Base-by-base conservation (phyloP, 2,329 filamentous ascomycete species). In the Scorias spongiosa region DNA sequence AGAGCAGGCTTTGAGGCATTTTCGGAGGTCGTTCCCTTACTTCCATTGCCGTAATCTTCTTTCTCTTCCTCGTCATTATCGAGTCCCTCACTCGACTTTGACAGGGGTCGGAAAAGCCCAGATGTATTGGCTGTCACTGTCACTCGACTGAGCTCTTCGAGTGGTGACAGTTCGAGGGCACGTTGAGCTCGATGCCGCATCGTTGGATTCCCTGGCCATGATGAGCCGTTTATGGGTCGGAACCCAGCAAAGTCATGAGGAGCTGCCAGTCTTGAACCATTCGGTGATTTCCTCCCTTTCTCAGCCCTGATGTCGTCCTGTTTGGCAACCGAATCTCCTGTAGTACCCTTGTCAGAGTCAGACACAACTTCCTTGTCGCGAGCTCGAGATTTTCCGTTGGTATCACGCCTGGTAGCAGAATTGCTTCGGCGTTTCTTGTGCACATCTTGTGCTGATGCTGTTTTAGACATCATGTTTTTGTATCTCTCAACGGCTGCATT, bases 141-240 rank as follows among this genome's bases (percentile, higher is more conserved):
- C 20, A 26, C 7, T 7, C 20, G 20, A 26, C 20, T 26, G 7
- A 7, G 20, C 20, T 26, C 20, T 26, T 26, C 20, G 20, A 26
- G 20, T 26, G 20, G 20, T 26, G 20, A 26, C 20, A 26, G 20
- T 26, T 26, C 20, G 20, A 55, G 45, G 32, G 57, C 52, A 10
- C 49, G 47, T 18, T 57, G 54, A 10, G 57, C 57, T 46, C 57
- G 47, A n/a, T 46, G 44, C 11, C 59, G 51, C 39, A 57, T 43
- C 6, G 47, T 45, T 42, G 59, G 57, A 7, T 57, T 59, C 10
- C 56, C 57, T 14, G 51, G 51, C 52, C 54, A 55, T 26, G 46
- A 44, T 17, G 11, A 15, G 12, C 11, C 32, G 32, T 36, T 36
- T 3, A 36, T 36, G 3, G 32, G 32, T 36, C 32, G 32, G 15